These are phyloP conservation scores for Scedosporium aurantiacum DNA, from an alignment of 2,329 filamentous ascomycete species.

Conservation along the genomic window DNA sequence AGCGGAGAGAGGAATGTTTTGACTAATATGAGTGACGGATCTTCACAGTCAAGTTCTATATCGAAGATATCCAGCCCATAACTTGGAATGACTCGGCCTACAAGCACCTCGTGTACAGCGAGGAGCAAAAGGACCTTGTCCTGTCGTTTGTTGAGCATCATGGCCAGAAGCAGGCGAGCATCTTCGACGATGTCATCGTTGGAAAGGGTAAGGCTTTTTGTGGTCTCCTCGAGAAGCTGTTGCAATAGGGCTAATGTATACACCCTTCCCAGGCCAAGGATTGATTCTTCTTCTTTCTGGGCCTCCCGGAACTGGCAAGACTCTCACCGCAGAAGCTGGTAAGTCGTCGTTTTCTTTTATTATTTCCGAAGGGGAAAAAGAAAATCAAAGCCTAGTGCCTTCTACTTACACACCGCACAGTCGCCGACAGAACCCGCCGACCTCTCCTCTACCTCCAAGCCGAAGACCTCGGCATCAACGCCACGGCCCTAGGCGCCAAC, in stretches of 20 bases:
- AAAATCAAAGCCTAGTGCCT: neutral
- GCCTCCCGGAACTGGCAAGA: slow-evolving; percentile 80
- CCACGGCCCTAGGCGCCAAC: slow-evolving; percentile 32
- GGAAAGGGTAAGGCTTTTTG: slow-evolving; percentile 20
- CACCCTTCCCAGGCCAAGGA: slow-evolving; percentile 22
- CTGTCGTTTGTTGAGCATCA: slow-evolving; percentile 37
- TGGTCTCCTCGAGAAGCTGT: neutral
- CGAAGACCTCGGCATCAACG: slow-evolving; percentile 35
- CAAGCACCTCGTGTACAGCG: slow-evolving; percentile 33
- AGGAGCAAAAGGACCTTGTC: slow-evolving; percentile 35
- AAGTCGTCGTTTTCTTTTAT: neutral
- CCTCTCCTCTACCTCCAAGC: slow-evolving; percentile 35
- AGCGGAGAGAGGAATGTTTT: neutral
- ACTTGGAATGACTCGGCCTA: slow-evolving; percentile 34
- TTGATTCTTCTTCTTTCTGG: slow-evolving; percentile 39
- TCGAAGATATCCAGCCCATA: slow-evolving; percentile 30
- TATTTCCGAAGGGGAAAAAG: neutral
- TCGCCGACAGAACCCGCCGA: slow-evolving; percentile 29
- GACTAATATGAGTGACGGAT: neutral
- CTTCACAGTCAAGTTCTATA: slow-evolving; percentile 19
- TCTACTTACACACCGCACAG: slow-evolving; percentile 3
- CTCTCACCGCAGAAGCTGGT: slow-evolving; percentile 63
- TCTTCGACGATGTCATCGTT: slow-evolving; percentile 28
- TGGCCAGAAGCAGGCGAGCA: slow-evolving; percentile 10
- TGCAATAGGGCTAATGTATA: neutral